Percentiles rank a stretch among this genome's conserved stretches.
These are phyloP conservation scores for Lentinus tigrinus DNA, from an alignment of 768 basidiomycete species.

Conservation along the genomic window DNA sequence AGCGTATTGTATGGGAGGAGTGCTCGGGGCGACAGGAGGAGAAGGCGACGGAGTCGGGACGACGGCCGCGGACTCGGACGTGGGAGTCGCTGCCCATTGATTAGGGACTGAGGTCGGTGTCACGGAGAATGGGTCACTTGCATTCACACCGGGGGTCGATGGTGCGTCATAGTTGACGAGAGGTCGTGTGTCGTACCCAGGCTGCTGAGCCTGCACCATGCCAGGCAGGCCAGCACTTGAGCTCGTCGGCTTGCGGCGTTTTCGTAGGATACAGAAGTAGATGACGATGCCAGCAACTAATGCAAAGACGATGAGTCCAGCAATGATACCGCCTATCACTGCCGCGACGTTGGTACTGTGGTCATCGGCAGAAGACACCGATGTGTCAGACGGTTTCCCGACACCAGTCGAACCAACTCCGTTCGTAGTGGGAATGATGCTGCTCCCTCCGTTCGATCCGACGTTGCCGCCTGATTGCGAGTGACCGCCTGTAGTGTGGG, in stretches of 20 bases:
- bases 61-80: neutral
- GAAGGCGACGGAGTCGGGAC: neutral
- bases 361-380: neutral
- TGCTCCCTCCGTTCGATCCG: neutral
- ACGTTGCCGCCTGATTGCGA: too few species aligned
- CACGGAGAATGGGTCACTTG: neutral
- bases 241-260: neutral
- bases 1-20: neutral
- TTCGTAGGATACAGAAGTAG: neutral
- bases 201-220: neutral
- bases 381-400: neutral
- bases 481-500: too few species aligned
- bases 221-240: neutral
- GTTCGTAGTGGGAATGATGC: neutral
- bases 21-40: neutral
- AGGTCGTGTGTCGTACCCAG: neutral
- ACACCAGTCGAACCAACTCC: neutral
- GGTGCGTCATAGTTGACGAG: neutral
- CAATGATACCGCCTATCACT: neutral
- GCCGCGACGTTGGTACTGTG: neutral
- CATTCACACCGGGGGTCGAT: neutral
- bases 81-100: neutral
- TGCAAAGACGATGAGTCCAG: neutral
- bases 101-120: neutral
- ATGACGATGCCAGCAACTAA: neutral